Conservation (phyloP, 1,284 basidiomycete species). For the Waitea zeae region DNA sequence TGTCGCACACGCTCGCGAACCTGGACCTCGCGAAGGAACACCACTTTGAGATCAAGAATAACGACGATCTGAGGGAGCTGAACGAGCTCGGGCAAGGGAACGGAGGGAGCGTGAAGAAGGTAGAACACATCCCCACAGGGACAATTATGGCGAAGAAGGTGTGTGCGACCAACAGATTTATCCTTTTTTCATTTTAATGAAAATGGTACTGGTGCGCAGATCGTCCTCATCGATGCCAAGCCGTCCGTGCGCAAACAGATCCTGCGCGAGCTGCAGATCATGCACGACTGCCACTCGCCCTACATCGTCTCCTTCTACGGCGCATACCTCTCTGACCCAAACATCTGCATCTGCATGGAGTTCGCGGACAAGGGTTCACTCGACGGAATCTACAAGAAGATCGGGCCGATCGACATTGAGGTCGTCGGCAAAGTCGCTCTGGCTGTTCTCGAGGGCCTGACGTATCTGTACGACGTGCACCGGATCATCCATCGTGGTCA, state of each 20-base stretch:
- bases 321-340: conserved; percentile 89
- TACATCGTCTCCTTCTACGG: conserved; percentile 97
- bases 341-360: conserved; percentile 99
- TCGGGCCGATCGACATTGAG: conserved; percentile 78
- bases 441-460: conserved; percentile 85
- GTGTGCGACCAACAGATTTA: too few species aligned
- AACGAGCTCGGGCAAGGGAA: conserved; percentile 93
- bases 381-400: conserved; percentile 89
- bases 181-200: not conserved
- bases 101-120: conserved; percentile 92
- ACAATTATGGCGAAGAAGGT: conserved; percentile 95
- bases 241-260: conserved; percentile 97
- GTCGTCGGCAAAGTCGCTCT: conserved; percentile 85
- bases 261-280: conserved; percentile 91
- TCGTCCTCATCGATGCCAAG: conserved; percentile 96
- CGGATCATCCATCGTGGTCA: conserved; percentile 97
- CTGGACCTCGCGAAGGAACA: conserved; percentile 61
- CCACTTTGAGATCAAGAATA: conserved; percentile 56
- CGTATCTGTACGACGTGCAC: conserved; percentile 97
- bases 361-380: conserved; percentile 86
- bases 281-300: conserved; percentile 89
- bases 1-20: conserved; percentile 59
- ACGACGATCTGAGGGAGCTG: conserved; percentile 68
- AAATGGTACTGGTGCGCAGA: conserved; percentile 27
- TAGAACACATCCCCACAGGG: conserved; percentile 81